Base-by-base conservation (phyloP, 2,329 filamentous ascomycete genomes). In the Pseudocercospora fuligena region DNA sequence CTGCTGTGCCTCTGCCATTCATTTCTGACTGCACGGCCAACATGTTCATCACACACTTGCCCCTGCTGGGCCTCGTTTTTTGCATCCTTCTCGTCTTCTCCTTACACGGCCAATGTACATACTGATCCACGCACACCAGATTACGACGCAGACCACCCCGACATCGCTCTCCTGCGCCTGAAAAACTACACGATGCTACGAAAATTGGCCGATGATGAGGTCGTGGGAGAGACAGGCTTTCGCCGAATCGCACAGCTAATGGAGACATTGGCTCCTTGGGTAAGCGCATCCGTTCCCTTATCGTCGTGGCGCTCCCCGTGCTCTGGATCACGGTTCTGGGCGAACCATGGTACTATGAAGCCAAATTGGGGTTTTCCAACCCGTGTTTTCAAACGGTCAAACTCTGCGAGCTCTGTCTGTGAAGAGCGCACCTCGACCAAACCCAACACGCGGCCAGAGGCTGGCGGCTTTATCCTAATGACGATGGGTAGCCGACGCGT, bases 151-250 rank as follows among this genome's bases (percentile, higher is more conserved):
- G 89, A 92, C 65, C 92, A 97, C 76, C 82, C 86, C 49, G 91
- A 97, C 72, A 93, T 97, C 74, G 88, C 89, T 63, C 84, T 97
- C 61, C 83, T 97, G 63, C 91, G 93, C 73, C 84, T 97, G 75
- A 87, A 89, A 67, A 95, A 90, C 78, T 97, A 91, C 77, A 94
- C 91, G 0, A 80, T 96, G 23, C 85, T 88, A 43, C 88, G 84
- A 66, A 88, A 88, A 75, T 79, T 97, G 40, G 77, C 84, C 12
- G 92, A 94, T 73, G 79, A 84, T 9, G 83, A 92, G 57, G 83
- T 97, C 21, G 82, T 89, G 40, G 83, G 84, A 54, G 81, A 86
- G 56, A 82, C 88, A 73, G 88, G 87, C 16, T 85, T 93, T 78
- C 85, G 89, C 31, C 87, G 86, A 74, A 84, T 97, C 61, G 83